Conservation (phyloP, 352 stramenopile genomes). For the Globisporangium splendens region DNA sequence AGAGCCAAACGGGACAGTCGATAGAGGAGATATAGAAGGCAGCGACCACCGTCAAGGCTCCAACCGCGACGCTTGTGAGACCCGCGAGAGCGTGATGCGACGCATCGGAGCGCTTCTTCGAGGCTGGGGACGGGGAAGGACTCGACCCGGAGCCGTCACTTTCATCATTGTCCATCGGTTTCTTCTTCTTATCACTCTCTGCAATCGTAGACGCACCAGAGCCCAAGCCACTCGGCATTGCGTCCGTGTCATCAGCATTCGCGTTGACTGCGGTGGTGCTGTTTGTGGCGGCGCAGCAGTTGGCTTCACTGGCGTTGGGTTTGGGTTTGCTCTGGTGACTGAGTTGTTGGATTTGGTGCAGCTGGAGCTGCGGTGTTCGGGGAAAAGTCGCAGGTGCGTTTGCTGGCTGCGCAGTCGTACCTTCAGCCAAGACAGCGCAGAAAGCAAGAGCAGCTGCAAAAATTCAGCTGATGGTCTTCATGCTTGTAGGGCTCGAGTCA, state of each 20-base stretch:
- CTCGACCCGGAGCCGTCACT: background rate
- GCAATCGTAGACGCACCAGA: background rate
- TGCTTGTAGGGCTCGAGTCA: background rate
- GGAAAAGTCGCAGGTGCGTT: background rate
- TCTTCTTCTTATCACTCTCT: background rate
- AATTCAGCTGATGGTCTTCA: slow-evolving; percentile 21
- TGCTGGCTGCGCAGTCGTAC: background rate
- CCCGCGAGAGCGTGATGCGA: background rate
- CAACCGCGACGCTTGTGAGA: background rate
- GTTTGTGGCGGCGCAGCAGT: background rate
- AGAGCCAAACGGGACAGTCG: background rate
- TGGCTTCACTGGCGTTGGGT: background rate
- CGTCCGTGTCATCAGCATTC: background rate
- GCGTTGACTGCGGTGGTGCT: background rate
- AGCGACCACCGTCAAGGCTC: background rate
- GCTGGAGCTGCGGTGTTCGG: background rate
- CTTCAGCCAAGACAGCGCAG: background rate
- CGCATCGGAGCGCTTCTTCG: background rate
- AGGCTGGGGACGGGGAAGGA: background rate
- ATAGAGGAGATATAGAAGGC: background rate
- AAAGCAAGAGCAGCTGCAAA: slow-evolving; percentile 1
- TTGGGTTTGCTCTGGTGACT: background rate
- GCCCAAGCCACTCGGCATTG: background rate
- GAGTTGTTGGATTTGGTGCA: background rate
- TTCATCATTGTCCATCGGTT: background rate